phyloP scores from a whole-genome alignment of 2,329 filamentous ascomycete genomes.

The Pyricularia grisea region DNA sequence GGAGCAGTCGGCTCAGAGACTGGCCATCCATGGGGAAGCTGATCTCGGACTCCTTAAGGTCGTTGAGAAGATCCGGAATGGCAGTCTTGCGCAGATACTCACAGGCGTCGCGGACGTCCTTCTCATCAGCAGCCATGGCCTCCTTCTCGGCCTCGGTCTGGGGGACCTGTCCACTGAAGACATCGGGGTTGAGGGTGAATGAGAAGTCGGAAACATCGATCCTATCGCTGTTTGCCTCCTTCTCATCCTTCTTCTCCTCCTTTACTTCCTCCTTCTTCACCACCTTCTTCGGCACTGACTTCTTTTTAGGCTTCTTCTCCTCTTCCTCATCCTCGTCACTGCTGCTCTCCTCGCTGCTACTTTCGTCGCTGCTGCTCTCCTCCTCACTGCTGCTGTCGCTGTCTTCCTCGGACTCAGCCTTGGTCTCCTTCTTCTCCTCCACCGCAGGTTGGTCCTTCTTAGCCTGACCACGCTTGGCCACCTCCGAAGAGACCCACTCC shows the following conservation, averaged over 20 bases:
- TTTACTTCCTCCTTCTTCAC: slow-evolving; percentile 22
- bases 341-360: slow-evolving; percentile 38
- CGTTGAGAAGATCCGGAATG: slow-evolving; percentile 76
- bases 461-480: slow-evolving; percentile 50
- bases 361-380: slow-evolving; percentile 68
- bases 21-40: slow-evolving; percentile 99
- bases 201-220: slow-evolving; percentile 83
- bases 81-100: slow-evolving; percentile 65
- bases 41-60: slow-evolving; percentile 84
- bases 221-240: slow-evolving; percentile 47
- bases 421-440: slow-evolving; percentile 15
- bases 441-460: slow-evolving; percentile 21
- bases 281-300: slow-evolving; percentile 14
- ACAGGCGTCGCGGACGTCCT: slow-evolving; percentile 78
- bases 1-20: slow-evolving; percentile 77
- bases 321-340: slow-evolving; percentile 20
- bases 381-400: slow-evolving; percentile 48
- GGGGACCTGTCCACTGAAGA: slow-evolving; percentile 84
- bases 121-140: slow-evolving; percentile 74
- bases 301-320: slow-evolving; percentile 19
- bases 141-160: slow-evolving; percentile 86
- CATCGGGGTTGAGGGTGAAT: slow-evolving; percentile 87
- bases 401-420: slow-evolving; percentile 18
- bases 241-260: slow-evolving; percentile 20
- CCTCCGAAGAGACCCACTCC: slow-evolving; percentile 74